phyloP scores from a whole-genome alignment of 1,139 yeast species.

The Nakaseomyces delphensis region DNA sequence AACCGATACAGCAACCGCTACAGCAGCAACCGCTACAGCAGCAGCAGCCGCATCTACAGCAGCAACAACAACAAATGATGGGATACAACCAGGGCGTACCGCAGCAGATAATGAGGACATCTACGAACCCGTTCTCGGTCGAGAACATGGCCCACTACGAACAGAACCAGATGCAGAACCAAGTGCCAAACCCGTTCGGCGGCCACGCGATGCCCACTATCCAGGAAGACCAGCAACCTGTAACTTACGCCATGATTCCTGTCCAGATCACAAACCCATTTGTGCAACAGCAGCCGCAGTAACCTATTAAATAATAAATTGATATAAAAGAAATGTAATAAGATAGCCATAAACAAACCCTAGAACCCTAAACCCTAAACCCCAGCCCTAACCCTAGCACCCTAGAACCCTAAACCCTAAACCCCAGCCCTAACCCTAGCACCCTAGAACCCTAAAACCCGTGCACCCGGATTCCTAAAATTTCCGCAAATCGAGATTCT shows the following conservation, averaged over 20 bases:
- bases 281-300: conserved; percentile 4
- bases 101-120: conserved; percentile 4
- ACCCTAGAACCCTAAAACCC: background rate
- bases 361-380: no score
- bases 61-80: no score
- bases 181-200: background rate
- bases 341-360: background rate
- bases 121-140: conserved; percentile 27
- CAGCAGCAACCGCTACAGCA: conserved; percentile 26
- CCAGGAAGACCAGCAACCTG: conserved; percentile 4
- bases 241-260: conserved; percentile 4
- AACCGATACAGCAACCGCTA: conserved; percentile 13
- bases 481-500: no score
- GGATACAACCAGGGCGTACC: conserved; percentile 6
- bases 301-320: background rate
- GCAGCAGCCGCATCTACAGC: no score
- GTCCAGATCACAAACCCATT: conserved; percentile 7
- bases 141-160: conserved; percentile 12
- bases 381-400: background rate
- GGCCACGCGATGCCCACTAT: conserved; percentile 1
- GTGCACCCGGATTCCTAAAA: no score
- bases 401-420: background rate
- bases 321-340: background rate
- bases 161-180: conserved; percentile 10
- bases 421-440: no score